Conservation (phyloP, 495 filamentous ascomycete genomes). For the Neurospora cerealis region DNA sequence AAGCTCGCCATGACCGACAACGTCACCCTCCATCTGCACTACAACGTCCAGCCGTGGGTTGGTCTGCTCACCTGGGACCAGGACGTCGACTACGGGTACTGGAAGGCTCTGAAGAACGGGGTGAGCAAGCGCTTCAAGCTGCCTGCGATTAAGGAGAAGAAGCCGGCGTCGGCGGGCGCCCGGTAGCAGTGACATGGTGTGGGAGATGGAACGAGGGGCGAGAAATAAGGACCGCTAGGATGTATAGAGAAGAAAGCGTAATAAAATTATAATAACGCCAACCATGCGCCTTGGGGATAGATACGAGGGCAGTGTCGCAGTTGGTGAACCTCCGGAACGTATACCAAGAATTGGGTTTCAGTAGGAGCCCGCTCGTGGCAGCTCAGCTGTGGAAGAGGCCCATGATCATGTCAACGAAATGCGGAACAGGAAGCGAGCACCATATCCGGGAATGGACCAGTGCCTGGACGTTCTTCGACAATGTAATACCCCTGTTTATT, state of each 20-base stretch:
- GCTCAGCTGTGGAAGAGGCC: neutral
- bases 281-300: no score
- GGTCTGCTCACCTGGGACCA: constrained; percentile 73
- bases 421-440: neutral
- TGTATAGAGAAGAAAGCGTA: neutral
- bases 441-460: neutral
- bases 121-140: constrained; percentile 60
- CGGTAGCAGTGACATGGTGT: neutral
- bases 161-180: constrained; percentile 3
- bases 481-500: neutral
- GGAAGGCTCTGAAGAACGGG: constrained; percentile 53
- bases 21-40: constrained; percentile 70
- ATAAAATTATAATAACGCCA: neutral
- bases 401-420: neutral
- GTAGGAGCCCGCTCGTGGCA: neutral
- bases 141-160: constrained; percentile 60
- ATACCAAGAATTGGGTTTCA: neutral
- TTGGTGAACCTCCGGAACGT: neutral
- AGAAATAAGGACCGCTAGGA: neutral
- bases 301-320: neutral
- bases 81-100: constrained; percentile 45
- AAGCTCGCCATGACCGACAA: constrained; percentile 58
- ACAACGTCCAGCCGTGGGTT: constrained; percentile 98
- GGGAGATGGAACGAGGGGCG: constrained; percentile 4
- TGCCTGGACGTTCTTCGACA: neutral